A percentile compares a stretch with the other conserved stretches of the same genome.
These are phyloP conservation scores for Cladosporium sp. DNA, from an alignment of 2,329 filamentous ascomycete species.

Conservation along the genomic window DNA sequence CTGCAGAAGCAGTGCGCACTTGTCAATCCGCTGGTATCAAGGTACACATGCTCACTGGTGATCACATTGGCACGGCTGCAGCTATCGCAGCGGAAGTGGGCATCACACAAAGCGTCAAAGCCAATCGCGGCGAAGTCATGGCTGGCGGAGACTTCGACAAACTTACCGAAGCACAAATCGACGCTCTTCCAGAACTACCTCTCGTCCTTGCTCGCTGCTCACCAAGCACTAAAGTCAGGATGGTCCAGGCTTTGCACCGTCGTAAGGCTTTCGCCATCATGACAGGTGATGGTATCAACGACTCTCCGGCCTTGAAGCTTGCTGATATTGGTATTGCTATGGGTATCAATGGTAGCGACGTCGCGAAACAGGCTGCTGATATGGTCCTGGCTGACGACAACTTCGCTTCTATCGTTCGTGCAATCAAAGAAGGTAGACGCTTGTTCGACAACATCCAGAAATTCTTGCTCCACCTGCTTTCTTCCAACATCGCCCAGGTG, in stretches of 20 bases:
- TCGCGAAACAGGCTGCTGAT: conserved; percentile 38
- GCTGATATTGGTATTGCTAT: conserved; percentile 40
- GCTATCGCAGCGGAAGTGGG: conserved; percentile 46
- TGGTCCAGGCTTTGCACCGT: conserved; percentile 38
- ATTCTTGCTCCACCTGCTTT: conserved; percentile 42
- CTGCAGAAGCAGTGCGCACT: conserved; percentile 38
- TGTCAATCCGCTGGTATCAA: conserved; percentile 45
- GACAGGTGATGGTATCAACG: conserved; percentile 39
- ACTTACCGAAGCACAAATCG: conserved; percentile 37
- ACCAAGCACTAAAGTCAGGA: conserved; percentile 41
- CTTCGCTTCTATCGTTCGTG: conserved; percentile 37
- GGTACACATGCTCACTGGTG: conserved; percentile 48
- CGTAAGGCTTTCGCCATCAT: conserved; percentile 34
- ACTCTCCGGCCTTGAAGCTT: conserved; percentile 37
- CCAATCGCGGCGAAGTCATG: conserved; percentile 31
- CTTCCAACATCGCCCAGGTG: conserved; percentile 42
- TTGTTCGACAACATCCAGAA: conserved; percentile 41
- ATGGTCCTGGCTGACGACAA: conserved; percentile 40
- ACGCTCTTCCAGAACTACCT: conserved; percentile 35
- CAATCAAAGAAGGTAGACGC: conserved; percentile 38
- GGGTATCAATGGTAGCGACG: conserved; percentile 37
- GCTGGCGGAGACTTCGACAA: conserved; percentile 39
- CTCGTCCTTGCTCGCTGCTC: conserved; percentile 42
- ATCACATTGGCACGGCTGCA: conserved; percentile 43
- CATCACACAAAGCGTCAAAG: conserved; percentile 28